Evolutionary conservation across 805 yeast species (phyloP).

Genomic region (Monosporozyma servazzii): DNA sequence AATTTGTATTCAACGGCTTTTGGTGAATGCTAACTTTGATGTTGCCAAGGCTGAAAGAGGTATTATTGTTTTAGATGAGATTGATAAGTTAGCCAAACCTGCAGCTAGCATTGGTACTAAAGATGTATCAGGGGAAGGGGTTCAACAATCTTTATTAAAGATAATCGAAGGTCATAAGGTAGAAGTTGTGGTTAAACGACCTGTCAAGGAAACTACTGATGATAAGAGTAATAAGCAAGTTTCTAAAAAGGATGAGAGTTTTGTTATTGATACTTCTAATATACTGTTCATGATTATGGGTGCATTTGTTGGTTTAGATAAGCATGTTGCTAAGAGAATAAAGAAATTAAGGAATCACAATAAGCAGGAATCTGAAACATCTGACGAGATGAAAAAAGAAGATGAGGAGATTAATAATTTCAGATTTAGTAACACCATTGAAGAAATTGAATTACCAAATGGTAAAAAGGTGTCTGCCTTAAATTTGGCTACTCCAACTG

Average conservation of each 20-base stretch:
- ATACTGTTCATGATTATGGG: conserved; percentile 51
- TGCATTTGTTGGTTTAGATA: conserved; percentile 52
- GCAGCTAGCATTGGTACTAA: conserved; percentile 39
- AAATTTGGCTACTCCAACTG: conserved; percentile 40
- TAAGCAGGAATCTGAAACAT: conserved; percentile 3
- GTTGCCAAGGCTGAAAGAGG: conserved; percentile 47
- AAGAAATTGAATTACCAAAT: conserved; percentile 30
- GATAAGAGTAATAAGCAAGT: conserved; percentile 27
- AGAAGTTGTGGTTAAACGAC: conserved; percentile 38
- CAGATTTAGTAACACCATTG: conserved; percentile 24
- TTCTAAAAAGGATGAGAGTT: conserved; percentile 35
- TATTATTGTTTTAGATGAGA: conserved; percentile 50
- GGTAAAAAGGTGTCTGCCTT: conserved; percentile 36
- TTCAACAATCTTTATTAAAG: conserved; percentile 50
- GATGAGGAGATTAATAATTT: conserved; percentile 8
- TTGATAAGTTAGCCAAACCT: conserved; percentile 48
- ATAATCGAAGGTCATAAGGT: conserved; percentile 49
- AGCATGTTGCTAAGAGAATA: conserved; percentile 36
- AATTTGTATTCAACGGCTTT: conserved; percentile 43
- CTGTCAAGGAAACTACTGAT: conserved; percentile 23
- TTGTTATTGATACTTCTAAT: conserved; percentile 45
- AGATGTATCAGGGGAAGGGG: conserved; percentile 59
- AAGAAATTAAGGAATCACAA: conserved; percentile 5
- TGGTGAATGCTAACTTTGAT: conserved; percentile 43
- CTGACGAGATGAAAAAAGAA: conserved; percentile 2